Conservation (phyloP, 805 yeast species). For the Candida quercuum region DNA sequence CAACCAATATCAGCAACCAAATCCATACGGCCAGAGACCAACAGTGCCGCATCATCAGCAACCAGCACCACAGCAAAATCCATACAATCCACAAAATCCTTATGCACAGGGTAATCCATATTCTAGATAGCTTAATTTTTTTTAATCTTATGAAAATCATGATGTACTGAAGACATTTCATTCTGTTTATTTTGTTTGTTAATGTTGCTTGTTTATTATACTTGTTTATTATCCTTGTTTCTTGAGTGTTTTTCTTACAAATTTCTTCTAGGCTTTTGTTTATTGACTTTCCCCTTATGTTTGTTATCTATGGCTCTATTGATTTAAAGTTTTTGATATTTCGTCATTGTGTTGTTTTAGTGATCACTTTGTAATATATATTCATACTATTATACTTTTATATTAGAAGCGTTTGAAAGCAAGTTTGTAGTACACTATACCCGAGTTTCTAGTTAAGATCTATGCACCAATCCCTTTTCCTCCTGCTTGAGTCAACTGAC, state of each 20-base stretch:
- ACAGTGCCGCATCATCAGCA: no score
- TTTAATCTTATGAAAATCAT: neutral
- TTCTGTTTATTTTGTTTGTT: neutral
- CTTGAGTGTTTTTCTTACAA: neutral
- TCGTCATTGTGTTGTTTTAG: no score
- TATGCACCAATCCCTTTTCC: neutral
- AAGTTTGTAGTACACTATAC: no score
- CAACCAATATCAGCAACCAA: constrained; percentile 2
- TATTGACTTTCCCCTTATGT: neutral
- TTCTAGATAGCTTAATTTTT: constrained; percentile 4
- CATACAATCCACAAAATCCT: constrained; percentile 6
- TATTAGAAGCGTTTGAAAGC: no score
- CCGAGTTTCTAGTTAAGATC: no score
- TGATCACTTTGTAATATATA: no score
- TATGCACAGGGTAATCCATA: constrained; percentile 15
- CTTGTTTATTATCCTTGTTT: neutral
- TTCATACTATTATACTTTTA: no score
- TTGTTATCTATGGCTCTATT: neutral
- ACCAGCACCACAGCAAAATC: constrained; percentile 7
- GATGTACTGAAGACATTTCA: no score
- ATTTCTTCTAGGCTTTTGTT: no score
- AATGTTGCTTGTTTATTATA: neutral
- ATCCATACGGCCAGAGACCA: no score
- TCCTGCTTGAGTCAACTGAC: neutral
- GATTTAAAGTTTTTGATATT: neutral